These are phyloP conservation scores for Xylariaceae sp. DNA, from an alignment of 2,329 filamentous ascomycete species.

Conservation along the genomic window DNA sequence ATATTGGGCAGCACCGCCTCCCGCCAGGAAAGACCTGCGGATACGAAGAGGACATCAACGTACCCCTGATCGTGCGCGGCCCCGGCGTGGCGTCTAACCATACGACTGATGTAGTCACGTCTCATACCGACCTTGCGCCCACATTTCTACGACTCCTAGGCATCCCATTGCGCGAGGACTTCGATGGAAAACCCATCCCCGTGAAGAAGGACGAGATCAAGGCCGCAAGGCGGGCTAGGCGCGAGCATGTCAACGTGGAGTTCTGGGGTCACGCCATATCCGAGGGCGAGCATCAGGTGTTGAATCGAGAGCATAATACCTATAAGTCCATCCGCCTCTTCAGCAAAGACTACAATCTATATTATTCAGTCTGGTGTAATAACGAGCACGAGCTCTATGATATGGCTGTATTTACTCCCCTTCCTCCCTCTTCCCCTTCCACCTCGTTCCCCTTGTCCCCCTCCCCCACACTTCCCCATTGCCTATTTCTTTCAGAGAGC, in stretches of 20 bases:
- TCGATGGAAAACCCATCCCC: conserved; percentile 47
- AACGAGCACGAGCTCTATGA: conserved; percentile 55
- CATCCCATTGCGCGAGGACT: conserved; percentile 38
- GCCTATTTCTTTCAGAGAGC: no score
- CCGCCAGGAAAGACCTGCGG: conserved; percentile 53
- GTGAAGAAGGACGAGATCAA: conserved; percentile 29
- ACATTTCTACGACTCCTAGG: conserved; percentile 45
- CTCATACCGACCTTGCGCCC: conserved; percentile 51
- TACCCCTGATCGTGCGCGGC: conserved; percentile 55
- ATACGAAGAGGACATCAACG: conserved; percentile 54
- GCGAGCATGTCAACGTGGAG: conserved; percentile 48
- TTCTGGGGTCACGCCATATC: conserved; percentile 40
- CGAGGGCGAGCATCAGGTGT: conserved; percentile 15
- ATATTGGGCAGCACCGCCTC: conserved; percentile 52
- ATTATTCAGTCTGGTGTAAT: conserved; percentile 51
- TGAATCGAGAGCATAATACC: conserved; percentile 37
- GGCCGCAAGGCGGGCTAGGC: conserved; percentile 16
- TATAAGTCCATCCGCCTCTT: conserved; percentile 49
- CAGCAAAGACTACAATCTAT: conserved; percentile 43
- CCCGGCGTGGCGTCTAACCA: conserved; percentile 45
- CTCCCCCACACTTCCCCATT: no score
- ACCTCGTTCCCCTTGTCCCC: no score
- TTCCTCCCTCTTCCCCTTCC: conserved; percentile 47
- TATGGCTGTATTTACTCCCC: conserved; percentile 42
- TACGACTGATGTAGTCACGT: conserved; percentile 42